Evolutionary conservation across 176 grass and related monocot genomes (phyloP).

Genomic region (Bothriochloa decipiens): DNA sequence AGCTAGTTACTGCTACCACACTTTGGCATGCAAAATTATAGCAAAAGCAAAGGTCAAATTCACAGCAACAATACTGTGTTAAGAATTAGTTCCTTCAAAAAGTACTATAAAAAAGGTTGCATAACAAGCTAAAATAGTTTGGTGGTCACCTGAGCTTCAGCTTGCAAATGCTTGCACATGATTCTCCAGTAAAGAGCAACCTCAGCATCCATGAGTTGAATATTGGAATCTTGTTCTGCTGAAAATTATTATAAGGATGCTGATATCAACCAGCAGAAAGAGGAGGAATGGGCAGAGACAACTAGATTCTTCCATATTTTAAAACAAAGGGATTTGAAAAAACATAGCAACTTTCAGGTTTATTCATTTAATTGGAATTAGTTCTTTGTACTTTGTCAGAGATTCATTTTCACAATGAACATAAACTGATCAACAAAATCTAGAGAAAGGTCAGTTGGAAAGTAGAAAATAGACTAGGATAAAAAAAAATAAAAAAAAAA

Average conservation of each 20-base stretch:
- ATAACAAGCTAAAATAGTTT: constrained; percentile 7
- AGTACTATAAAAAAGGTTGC: constrained; percentile 11
- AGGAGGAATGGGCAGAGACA: neutral
- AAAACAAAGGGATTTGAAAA: constrained; percentile 14
- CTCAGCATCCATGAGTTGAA: constrained; percentile 86
- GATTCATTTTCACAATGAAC: constrained; percentile 20
- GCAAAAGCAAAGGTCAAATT: neutral
- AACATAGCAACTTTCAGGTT: neutral
- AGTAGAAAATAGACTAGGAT: neutral
- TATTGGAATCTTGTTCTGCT: constrained; percentile 55
- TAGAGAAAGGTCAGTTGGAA: neutral
- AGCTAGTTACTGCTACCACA: neutral
- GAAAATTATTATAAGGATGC: constrained; percentile 23
- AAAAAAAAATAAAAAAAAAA: no score
- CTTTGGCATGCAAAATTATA: neutral
- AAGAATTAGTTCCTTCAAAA: constrained; percentile 23
- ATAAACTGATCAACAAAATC: constrained; percentile 19
- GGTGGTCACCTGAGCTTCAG: constrained; percentile 84
- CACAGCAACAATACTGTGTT: constrained; percentile 25
- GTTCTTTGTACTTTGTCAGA: neutral
- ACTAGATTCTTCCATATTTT: constrained; percentile 7
- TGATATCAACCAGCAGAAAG: constrained; percentile 23
- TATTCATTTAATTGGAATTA: constrained; percentile 15
- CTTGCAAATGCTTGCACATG: constrained; percentile 85
- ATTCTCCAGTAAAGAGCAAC: constrained; percentile 91